Evolutionary conservation across 345 rosid species (phyloP).

Genomic region (Eucalyptus shirleyi): DNA sequence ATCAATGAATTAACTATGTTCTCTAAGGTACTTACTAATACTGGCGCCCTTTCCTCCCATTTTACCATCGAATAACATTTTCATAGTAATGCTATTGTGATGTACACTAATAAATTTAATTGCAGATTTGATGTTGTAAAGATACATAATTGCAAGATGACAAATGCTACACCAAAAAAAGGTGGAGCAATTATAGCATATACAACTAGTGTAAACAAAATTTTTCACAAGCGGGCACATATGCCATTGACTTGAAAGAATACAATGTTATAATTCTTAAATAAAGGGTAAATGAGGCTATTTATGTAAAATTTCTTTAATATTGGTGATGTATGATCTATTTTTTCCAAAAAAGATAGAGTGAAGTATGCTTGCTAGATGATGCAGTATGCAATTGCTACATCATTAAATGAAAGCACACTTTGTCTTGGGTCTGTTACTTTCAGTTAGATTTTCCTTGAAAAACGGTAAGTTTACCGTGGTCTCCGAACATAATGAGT

Average conservation of each 20-base stretch:
- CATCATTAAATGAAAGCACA: neutral
- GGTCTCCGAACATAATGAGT: neutral
- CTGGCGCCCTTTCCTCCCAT: neutral
- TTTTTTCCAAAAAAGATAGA: neutral
- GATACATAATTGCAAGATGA: neutral
- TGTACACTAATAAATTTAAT: neutral
- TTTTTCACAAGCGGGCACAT: neutral
- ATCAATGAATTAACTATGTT: too few relatives aligned
- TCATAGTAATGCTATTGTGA: neutral
- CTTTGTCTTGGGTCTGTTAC: neutral
- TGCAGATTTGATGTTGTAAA: too few relatives aligned
- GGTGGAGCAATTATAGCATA: neutral
- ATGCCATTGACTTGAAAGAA: neutral
- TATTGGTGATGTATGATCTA: neutral
- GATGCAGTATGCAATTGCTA: neutral
- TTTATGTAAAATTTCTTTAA: neutral
- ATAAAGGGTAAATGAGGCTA: neutral
- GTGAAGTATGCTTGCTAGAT: neutral
- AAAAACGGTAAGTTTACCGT: neutral
- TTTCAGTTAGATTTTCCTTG: neutral
- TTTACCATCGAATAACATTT: neutral
- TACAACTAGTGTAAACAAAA: neutral
- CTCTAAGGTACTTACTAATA: neutral
- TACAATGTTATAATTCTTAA: neutral
- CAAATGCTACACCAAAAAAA: neutral